Evolutionary conservation across 2,329 filamentous ascomycete species (phyloP).

Genomic region (Colletotrichum viniferum): DNA sequence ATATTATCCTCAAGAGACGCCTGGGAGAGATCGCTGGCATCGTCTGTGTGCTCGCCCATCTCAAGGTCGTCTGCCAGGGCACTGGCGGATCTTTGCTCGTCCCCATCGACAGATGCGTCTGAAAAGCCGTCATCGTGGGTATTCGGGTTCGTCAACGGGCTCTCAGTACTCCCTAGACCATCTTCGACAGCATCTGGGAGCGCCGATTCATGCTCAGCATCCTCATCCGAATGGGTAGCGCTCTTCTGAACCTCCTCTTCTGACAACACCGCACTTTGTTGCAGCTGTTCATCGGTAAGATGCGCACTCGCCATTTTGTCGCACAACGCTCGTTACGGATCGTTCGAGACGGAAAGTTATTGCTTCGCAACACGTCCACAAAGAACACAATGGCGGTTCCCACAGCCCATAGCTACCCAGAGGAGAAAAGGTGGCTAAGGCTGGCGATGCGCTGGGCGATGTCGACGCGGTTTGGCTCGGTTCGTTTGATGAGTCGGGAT

Average conservation of each 20-base stretch:
- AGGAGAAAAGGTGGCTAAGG: not conserved
- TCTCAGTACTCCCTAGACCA: conserved; percentile 20
- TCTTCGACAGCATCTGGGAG: conserved; percentile 25
- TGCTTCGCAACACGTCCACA: not conserved
- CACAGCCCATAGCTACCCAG: conserved; percentile 9
- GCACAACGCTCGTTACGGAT: not conserved
- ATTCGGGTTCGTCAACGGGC: not conserved
- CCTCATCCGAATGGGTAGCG: conserved; percentile 54
- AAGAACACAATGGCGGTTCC: not conserved
- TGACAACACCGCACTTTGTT: conserved; percentile 58
- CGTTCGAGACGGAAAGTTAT: not conserved
- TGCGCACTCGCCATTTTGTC: conserved; percentile 53
- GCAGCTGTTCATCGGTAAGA: conserved; percentile 61
- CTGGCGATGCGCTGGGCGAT: not conserved
- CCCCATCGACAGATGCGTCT: conserved; percentile 3
- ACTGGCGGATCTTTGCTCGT: conserved; percentile 25
- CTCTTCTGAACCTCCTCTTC: conserved; percentile 50
- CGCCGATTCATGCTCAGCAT: conserved; percentile 42
- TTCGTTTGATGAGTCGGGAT: not conserved
- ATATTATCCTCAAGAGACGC: conserved; percentile 39
- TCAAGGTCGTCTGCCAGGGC: conserved; percentile 35
- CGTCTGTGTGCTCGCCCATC: conserved; percentile 35
- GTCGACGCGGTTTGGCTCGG: not conserved
- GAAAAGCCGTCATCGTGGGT: conserved; percentile 6
- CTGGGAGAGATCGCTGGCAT: conserved; percentile 37